Evolutionary conservation across 768 basidiomycete genomes (phyloP), one percentile per base, ranked within the genome.

Genomic region (Mycena rosella): DNA sequence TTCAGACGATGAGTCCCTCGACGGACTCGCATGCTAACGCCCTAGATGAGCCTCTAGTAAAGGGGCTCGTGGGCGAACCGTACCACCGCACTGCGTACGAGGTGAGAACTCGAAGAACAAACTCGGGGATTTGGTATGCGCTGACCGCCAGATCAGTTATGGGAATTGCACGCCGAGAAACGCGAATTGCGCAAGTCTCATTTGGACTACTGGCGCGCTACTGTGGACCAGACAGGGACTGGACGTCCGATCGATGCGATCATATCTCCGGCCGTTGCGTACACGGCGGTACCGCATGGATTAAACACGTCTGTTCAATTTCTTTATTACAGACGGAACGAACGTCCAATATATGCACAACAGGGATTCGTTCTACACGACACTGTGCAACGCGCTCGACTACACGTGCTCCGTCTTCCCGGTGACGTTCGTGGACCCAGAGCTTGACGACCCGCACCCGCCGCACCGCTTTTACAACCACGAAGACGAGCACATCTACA

Each of bases 221-320:
- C 90, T 0, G 77, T 77, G 0, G 67, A 61, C 4, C 69, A 68
- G 6, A 93, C 91, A 0, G 86, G 85, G 0, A 93, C 91, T 1
- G 89, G 89, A 0, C 81, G 92, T 0, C 90, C 91, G 6, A 83
- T 94, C 29, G 93, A 94, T 72, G 91, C 90, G 1, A 88, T 94
- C 63, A 89, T 94, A 26, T 83, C 84, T 1, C 89, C 93, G 11
- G 86, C 81, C 0, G 86, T 88, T 9, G 85, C 91, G 5, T 88
- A 83, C 73, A 81, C 86, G 1, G 89, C 91, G 0, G 81, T 88
- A 5, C 91, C 88, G 9, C 91, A 91, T 74, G 91, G 90, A 3
- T 74, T 82, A 60, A 86, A 86, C 68, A 83, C 73, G 90, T 90
- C 45, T 20, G 44, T 55, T 10, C 3, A 18, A 38, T 0, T 51